Base-by-base conservation (phyloP, 2,329 filamentous ascomycete species). In the Xylariaceae sp. region DNA sequence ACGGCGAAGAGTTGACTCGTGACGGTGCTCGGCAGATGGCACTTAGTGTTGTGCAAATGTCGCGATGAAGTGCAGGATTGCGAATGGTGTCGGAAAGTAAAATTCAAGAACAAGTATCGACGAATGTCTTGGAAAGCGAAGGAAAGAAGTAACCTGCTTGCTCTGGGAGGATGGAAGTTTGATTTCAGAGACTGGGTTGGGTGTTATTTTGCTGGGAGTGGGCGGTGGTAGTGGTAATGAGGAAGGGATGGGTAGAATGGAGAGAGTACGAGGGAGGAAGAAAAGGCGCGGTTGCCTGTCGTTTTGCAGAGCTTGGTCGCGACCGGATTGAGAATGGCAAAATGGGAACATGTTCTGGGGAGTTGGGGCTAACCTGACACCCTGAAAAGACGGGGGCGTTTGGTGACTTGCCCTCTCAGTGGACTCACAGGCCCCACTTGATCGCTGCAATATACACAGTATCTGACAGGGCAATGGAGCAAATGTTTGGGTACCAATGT, bases 101-200 rank as follows among this genome's bases (percentile, higher is more conserved):
- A 6, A 24, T n/a, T 7, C 21, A 24, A 11, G 17, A 29, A 17
- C 24, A 38, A 31, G 21, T 14, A 28, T 23, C 24, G 31, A 36
- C 15, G 34, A n/a, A n/a, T n/a, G n/a, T n/a, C n/a, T 14, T 18
- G 42, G 37, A 42, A 48, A 44, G 48, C 48, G 48, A 50, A 34
- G 35, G 41, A 38, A 39, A 43, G 32, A 37, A n/a, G n/a, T 46
- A 46, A 34, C 36, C 36, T 43, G 29, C n/a, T 19, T 26, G 15
- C 12, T 18, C 16, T 30, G 5, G 15, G 26, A 30, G 15, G 18
- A 26, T 16, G 13, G 29, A 41, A 36, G 29, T 21, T 15, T 14
- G 16, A 33, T 41, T 41, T 43, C 40, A 46, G 32, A 43, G 36
- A 18, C 11, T 24, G 7, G 6, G 21, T 6, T 24, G 7, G 21